These are phyloP conservation scores for Dimocarpus longan DNA, from an alignment of 345 rosid genomes.

Conservation along the genomic window DNA sequence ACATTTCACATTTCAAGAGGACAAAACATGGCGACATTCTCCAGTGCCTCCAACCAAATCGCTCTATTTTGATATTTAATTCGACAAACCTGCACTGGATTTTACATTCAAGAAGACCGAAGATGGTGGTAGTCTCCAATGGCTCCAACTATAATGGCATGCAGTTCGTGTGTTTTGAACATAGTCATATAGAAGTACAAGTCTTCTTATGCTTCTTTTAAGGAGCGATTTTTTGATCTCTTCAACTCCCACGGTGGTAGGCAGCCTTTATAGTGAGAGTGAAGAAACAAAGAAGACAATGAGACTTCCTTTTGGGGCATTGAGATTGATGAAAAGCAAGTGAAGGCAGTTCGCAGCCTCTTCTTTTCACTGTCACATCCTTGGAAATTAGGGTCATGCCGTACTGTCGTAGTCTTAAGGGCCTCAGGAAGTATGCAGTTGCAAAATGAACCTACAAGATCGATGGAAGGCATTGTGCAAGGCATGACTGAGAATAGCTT, in stretches of 20 bases:
- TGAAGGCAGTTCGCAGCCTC: constrained; percentile 53
- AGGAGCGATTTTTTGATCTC: constrained; percentile 38
- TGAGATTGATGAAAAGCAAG: constrained; percentile 66
- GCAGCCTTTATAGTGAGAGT: constrained; percentile 65
- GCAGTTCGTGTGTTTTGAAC: not conserved
- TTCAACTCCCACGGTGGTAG: constrained; percentile 71
- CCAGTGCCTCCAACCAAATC: not conserved
- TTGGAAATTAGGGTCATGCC: constrained; percentile 43
- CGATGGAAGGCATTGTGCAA: not conserved
- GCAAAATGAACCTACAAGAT: constrained; percentile 57
- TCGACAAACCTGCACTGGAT: constrained; percentile 17
- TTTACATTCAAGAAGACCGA: not conserved
- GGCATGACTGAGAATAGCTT: not conserved
- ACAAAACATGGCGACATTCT: constrained; percentile 9
- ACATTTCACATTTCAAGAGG: constrained; percentile 8
- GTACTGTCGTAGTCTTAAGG: constrained; percentile 44
- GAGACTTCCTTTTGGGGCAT: constrained; percentile 59
- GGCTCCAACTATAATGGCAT: not conserved
- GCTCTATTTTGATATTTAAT: too few species aligned
- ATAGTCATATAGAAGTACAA: not conserved
- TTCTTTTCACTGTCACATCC: constrained; percentile 50
- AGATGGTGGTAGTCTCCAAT: constrained; percentile 2
- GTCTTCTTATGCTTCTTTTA: constrained; percentile 29
- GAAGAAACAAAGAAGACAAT: constrained; percentile 61
- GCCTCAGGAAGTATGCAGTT: constrained; percentile 67